Evolutionary conservation across 176 grass and related monocot species (phyloP), one percentile per base, ranked within the genome.

Genomic region (Cymbopogon citratus): DNA sequence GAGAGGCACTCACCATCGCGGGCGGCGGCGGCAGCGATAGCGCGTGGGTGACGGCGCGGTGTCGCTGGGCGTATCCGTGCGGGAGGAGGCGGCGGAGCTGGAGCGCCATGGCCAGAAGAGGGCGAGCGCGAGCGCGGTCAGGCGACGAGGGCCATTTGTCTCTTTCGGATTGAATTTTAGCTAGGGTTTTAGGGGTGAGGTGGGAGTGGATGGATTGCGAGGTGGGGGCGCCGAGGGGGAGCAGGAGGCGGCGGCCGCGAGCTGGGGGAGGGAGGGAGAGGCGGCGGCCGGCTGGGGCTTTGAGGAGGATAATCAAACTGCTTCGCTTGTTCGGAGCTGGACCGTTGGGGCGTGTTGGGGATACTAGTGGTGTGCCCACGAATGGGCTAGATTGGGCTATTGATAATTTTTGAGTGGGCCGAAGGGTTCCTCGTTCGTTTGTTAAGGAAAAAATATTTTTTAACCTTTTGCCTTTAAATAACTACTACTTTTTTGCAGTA

Each of bases 1-100:
- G 40, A 68, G 75, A n/a, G 19, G 2, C 35, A 41, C 41, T 75
- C 78, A 98, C 95, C 92, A 91, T 90, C 49, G 79, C 21, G 26
- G 81, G 1, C 29, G 40, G 2, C 28, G 28, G 85, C 43, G 66
- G 68, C 41, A 43, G 72, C 76, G 29, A 49, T 70, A 62, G 71
- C 54, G 76, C 52, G 74, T 69, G 83, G 68, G 76, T 38, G 77
- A 85, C 12, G 49, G 78, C 78, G 80, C 84, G 78, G 73, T 72
- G 78, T 63, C 86, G 74, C 63, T 71, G 75, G 27, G 78, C 61
- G 78, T 36, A 93, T 45, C 81, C 86, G 41, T 85, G 71, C 39
- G 82, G 61, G 81, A 98, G 80, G 75, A 95, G 72, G 66, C 83
- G 90, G 48, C 89, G 90, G 31, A 98, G 79, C 85, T 93, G 92